These are phyloP conservation scores for Fusarium pininemorale DNA, from an alignment of 2,329 filamentous ascomycete genomes.

Conservation along the genomic window DNA sequence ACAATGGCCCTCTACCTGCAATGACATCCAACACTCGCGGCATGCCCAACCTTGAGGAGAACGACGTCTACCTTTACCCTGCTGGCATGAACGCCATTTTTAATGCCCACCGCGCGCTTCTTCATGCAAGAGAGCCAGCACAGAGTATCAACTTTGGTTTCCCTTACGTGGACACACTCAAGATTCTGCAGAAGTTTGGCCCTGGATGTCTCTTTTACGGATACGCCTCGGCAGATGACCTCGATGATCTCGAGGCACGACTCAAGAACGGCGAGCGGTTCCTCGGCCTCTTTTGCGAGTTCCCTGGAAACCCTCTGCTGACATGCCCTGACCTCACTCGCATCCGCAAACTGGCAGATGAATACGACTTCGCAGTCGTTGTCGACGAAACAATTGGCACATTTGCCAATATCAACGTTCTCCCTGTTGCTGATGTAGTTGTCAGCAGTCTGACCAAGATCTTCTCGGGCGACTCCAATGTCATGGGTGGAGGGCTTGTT, in stretches of 20 bases:
- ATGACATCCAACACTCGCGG: conserved; percentile 59
- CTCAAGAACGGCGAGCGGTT: conserved; percentile 78
- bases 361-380: conserved; percentile 88
- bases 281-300: conserved; percentile 90
- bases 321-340: conserved; percentile 83
- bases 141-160: conserved; percentile 96
- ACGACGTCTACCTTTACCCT: conserved; percentile 89
- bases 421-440: conserved; percentile 88
- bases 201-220: conserved; percentile 91
- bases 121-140: conserved; percentile 68
- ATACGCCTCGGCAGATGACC: conserved; percentile 76
- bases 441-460: conserved; percentile 97
- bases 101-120: conserved; percentile 80
- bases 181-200: conserved; percentile 94
- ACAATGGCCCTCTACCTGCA: conserved; percentile 35
- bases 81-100: conserved; percentile 97
- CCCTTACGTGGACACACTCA: conserved; percentile 95
- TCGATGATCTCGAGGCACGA: conserved; percentile 82
- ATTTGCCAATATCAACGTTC: conserved; percentile 93
- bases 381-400: conserved; percentile 97
- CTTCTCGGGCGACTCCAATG: conserved; percentile 96
- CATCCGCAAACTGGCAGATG: conserved; percentile 81
- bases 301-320: conserved; percentile 90
- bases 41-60: conserved; percentile 75
- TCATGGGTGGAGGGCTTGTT: conserved; percentile 87